These are phyloP conservation scores for Nigrograna mackinnonii DNA, from an alignment of 2,329 filamentous ascomycete genomes.

Conservation along the genomic window DNA sequence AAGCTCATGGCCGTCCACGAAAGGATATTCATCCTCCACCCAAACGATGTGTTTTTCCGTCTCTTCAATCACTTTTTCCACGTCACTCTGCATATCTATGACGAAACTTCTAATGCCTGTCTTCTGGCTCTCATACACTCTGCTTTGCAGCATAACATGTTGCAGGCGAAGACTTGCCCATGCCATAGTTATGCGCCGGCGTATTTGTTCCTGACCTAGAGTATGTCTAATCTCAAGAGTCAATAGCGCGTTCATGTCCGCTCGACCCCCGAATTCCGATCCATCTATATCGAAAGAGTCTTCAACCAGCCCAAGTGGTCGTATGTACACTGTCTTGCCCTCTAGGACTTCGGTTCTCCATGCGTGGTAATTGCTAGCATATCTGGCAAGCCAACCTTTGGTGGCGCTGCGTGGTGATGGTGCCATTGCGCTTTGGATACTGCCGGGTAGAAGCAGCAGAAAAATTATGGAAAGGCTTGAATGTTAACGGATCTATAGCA, in stretches of 20 bases:
- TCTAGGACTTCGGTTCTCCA: conserved; percentile 31
- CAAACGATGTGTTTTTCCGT: conserved; percentile 38
- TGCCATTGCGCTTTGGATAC: too few relatives aligned
- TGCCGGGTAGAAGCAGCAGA: too few relatives aligned
- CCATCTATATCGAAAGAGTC: conserved; percentile 50
- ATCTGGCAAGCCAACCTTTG: conserved; percentile 45
- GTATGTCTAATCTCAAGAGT: conserved; percentile 38
- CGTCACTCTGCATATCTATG: conserved; percentile 32
- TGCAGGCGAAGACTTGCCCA: conserved; percentile 44
- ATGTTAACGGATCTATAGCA: too few relatives aligned
- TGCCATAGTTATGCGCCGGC: conserved; percentile 39
- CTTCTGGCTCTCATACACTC: conserved; percentile 21
- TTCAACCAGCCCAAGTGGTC: conserved; percentile 49
- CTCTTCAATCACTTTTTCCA: conserved; percentile 31
- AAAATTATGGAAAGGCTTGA: too few relatives aligned
- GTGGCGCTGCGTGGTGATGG: too few relatives aligned
- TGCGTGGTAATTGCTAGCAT: conserved; percentile 41
- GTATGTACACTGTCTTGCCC: conserved; percentile 27
- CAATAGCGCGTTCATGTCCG: conserved; percentile 47
- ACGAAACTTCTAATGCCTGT: conserved; percentile 30
- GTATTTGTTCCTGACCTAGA: conserved; percentile 31
- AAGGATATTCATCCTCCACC: conserved; percentile 40
- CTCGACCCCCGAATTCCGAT: conserved; percentile 47
- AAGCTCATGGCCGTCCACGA: conserved; percentile 41
- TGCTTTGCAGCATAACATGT: conserved; percentile 44